Conservation (phyloP, 2,329 filamentous ascomycete species). For the Beauveria pseudobassiana region DNA sequence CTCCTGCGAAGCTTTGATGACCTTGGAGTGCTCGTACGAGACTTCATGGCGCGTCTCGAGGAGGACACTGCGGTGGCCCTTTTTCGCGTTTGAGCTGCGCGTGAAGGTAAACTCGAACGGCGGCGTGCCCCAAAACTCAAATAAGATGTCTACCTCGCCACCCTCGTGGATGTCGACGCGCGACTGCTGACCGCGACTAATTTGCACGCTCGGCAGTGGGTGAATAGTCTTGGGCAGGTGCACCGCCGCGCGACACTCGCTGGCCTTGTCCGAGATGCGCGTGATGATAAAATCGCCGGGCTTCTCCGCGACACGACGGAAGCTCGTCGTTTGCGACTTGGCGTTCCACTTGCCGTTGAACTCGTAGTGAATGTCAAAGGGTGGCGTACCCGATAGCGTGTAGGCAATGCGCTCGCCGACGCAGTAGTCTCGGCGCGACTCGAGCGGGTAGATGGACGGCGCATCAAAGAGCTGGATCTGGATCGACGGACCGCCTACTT, state of each 20-base stretch:
- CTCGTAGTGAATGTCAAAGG: constrained; percentile 87
- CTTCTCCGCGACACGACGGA: constrained; percentile 87
- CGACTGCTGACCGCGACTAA: constrained; percentile 74
- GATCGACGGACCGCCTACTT: constrained; percentile 65
- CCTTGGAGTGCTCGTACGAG: constrained; percentile 73
- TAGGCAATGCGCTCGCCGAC: constrained; percentile 93
- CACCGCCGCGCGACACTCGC: constrained; percentile 75
- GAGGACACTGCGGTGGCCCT: constrained; percentile 69
- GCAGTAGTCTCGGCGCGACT: constrained; percentile 81
- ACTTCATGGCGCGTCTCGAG: constrained; percentile 87
- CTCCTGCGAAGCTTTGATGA: constrained; percentile 80
- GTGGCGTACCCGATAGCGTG: constrained; percentile 80
- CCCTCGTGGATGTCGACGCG: constrained; percentile 95
- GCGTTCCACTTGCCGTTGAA: constrained; percentile 81
- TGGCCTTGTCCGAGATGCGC: constrained; percentile 78
- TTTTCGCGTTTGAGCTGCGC: constrained; percentile 75
- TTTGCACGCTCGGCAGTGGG: constrained; percentile 81
- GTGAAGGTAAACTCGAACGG: constrained; percentile 98
- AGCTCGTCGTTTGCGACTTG: constrained; percentile 69
- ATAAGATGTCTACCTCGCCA: constrained; percentile 84
- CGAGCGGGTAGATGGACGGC: constrained; percentile 80
- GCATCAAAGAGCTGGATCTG: constrained; percentile 91
- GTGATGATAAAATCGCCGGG: constrained; percentile 86
- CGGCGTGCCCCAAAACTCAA: constrained; percentile 91
- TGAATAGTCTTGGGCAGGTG: constrained; percentile 79